A percentile compares a stretch with the other conserved stretches of the same genome.
These are phyloP conservation scores for Penicillium fimorum DNA, from an alignment of 495 filamentous ascomycete species.

Conservation along the genomic window DNA sequence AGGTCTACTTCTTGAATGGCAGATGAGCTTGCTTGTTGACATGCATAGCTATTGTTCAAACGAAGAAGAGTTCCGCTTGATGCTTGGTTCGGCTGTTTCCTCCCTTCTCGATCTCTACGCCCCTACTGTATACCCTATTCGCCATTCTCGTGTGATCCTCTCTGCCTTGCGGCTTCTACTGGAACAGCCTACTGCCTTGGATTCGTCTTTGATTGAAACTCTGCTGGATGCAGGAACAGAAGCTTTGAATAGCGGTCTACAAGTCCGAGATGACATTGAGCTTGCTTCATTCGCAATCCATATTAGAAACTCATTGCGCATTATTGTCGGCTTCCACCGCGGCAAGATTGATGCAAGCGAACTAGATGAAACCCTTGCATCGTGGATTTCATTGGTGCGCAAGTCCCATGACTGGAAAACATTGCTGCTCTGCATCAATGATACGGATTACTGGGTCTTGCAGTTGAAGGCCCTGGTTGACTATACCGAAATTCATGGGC, in stretches of 20 bases:
- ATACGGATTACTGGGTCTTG: constrained; percentile 55
- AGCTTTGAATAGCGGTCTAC: constrained; percentile 24
- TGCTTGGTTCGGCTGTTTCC: constrained; percentile 31
- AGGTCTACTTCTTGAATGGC: constrained; percentile 56
- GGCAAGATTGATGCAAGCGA: constrained; percentile 45
- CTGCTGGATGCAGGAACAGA: constrained; percentile 40
- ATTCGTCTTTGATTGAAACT: constrained; percentile 27
- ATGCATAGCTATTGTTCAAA: constrained; percentile 27
- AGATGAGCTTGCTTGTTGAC: constrained; percentile 44
- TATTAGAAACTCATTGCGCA: constrained; percentile 53
- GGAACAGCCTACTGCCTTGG: constrained; percentile 35
- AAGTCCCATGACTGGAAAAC: constrained; percentile 47
- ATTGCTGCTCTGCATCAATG: constrained; percentile 58
- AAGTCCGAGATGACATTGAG: constrained; percentile 52
- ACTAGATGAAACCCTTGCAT: constrained; percentile 44
- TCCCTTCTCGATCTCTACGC: constrained; percentile 46
- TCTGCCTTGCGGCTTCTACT: constrained; percentile 41
- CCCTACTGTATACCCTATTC: constrained; percentile 39
- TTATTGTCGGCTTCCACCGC: constrained; percentile 55
- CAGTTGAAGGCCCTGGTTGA: constrained; percentile 71
- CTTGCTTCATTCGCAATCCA: constrained; percentile 55
- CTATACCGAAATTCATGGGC: constrained; percentile 74
- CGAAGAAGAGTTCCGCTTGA: constrained; percentile 34
- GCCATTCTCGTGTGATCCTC: constrained; percentile 46
- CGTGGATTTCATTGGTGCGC: constrained; percentile 38